Evolutionary conservation across 495 filamentous ascomycete genomes (phyloP).

Genomic region (Podospora pseudoanserina): DNA sequence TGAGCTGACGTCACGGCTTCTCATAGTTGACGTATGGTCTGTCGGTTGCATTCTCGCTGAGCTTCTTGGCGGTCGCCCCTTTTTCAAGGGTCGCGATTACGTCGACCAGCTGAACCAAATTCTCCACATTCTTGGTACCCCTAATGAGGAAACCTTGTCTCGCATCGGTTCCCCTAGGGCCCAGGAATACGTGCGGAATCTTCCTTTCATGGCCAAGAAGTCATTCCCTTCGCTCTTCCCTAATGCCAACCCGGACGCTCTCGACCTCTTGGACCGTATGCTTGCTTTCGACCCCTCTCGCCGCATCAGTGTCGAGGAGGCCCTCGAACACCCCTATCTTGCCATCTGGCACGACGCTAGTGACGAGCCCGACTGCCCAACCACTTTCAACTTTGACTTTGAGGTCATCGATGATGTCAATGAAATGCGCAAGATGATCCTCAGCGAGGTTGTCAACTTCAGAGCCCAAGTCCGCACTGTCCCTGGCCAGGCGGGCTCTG

Average conservation of each 20-base stretch:
- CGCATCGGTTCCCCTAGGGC: slow-evolving; percentile 94
- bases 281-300: slow-evolving; percentile 91
- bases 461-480: slow-evolving; percentile 67
- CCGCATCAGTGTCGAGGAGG: slow-evolving; percentile 88
- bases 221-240: slow-evolving; percentile 85
- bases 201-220: slow-evolving; percentile 93
- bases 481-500: slow-evolving; percentile 39
- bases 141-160: slow-evolving; percentile 88
- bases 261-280: slow-evolving; percentile 94
- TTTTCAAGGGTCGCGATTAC: slow-evolving; percentile 99
- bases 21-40: slow-evolving; percentile 93
- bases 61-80: slow-evolving; percentile 90
- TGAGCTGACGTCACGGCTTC: slow-evolving; percentile 17
- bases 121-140: slow-evolving; percentile 94
- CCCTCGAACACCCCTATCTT: slow-evolving; percentile 92
- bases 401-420: slow-evolving; percentile 88
- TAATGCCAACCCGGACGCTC: slow-evolving; percentile 90
- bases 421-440: slow-evolving; percentile 96
- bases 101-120: slow-evolving; percentile 99
- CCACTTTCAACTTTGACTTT: slow-evolving; percentile 96
- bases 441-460: slow-evolving; percentile 86
- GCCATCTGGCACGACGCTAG: slow-evolving; percentile 97
- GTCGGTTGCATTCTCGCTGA: slow-evolving; percentile 97
- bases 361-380: slow-evolving; percentile 89
- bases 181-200: slow-evolving; percentile 97